Base-by-base conservation (phyloP, 352 stramenopile genomes). In the Aphanomyces invadans region DNA sequence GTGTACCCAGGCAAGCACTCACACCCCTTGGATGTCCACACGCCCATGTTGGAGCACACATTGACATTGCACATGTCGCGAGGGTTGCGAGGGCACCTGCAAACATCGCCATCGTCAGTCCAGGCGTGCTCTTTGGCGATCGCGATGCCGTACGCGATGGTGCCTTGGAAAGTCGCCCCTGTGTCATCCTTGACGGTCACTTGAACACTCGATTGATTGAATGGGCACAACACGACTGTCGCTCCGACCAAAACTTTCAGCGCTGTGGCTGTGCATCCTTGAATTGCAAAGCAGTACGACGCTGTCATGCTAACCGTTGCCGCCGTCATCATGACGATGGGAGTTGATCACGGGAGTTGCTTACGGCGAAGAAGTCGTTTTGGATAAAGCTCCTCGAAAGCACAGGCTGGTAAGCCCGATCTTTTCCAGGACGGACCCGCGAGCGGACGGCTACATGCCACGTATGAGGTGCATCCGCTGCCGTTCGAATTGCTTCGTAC, bases 1-100 rank as follows among this genome's bases (percentile, higher is more conserved):
- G 73, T 71, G 66, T 84, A 91, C 48, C 81, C 85, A 32, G 80
- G 21, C 11, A 7, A 38, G 49, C 49, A 57, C 19, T 15, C 29
- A 38, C 49, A 57, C 36, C 49, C 49, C n/a, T 7, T 19, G 11
- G 17, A 17, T 19, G 49, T 57, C 49, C 49, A 57, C 49, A 57
- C 49, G 25, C 49, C 49, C 25, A 57, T 32, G 19, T 57, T 57
- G 25, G 49, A 57, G 49, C 49, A 57, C 4, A 39, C 0, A 29
- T 57, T 57, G 25, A 57, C 49, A 57, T 33, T 57, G 49, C 49
- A 57, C 49, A 57, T 36, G 49, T 57, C 49, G 7, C 23, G 49
- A 5, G 49, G 49, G 29, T 57, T 57, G 12, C 25, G 29, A 15
- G 49, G 49, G 49, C 49, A 57, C 29, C 49, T 57, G 4, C n/a